Evolutionary conservation across 129 eudicot genomes (phyloP).

Genomic region (Glebionis coronaria): DNA sequence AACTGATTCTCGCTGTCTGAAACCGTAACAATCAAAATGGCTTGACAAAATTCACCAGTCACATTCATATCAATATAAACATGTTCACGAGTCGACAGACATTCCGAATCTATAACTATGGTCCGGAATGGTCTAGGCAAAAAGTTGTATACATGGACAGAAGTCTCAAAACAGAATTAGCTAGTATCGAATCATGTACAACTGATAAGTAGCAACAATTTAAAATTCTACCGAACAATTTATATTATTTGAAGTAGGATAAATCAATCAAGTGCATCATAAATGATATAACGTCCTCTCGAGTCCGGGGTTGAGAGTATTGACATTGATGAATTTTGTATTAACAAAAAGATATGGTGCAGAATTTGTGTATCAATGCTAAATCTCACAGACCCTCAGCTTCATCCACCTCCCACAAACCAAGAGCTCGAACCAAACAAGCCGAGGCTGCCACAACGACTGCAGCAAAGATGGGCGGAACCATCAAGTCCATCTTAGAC

Average conservation of each 20-base stretch:
- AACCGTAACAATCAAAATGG: no score
- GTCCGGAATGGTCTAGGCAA: no score
- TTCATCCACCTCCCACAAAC: constrained; percentile 72
- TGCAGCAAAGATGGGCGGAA: constrained; percentile 86
- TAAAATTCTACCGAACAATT: background rate
- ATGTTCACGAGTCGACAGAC: no score
- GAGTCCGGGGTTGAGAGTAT: background rate
- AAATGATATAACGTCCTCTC: background rate
- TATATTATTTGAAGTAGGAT: background rate
- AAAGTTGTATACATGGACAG: no score
- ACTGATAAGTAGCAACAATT: background rate
- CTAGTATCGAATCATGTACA: no score
- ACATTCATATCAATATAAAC: no score
- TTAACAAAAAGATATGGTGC: background rate
- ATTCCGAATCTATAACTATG: no score
- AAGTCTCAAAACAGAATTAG: no score
- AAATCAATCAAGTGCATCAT: constrained; percentile 5
- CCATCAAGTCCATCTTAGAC: constrained; percentile 62
- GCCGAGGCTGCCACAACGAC: constrained; percentile 70
- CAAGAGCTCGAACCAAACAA: constrained; percentile 62
- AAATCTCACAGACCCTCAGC: constrained; percentile 28
- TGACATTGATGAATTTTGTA: background rate
- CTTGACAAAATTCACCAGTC: no score
- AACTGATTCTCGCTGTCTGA: no score
- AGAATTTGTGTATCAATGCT: background rate